Base-by-base conservation (phyloP, 163 green algal species). In the Coccomyxa subellipsoidea region DNA sequence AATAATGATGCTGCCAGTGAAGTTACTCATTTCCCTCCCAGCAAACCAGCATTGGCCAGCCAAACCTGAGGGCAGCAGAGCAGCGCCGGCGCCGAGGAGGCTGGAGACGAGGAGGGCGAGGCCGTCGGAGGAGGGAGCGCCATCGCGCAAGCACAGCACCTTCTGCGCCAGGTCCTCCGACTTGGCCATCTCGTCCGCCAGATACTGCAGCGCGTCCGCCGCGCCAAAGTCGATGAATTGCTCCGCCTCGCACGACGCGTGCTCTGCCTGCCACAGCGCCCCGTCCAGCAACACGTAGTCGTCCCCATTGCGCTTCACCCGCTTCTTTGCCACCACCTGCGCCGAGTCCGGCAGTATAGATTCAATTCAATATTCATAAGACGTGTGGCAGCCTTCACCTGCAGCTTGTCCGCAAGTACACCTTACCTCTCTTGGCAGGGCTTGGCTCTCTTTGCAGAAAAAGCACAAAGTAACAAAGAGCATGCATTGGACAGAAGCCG, bases 241-340 rank as follows among this genome's bases (percentile, higher is more conserved):
- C 47, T 59, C 47, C 15, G 47, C 47, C 23, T 59, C 47, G 47
- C 47, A 59, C 47, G 47, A 18, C 5, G 47, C 47, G 47, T 59
- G 47, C 4, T 59, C 47, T 18, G 23, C 15, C 47, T 59, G 47
- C 47, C 47, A 59, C 47, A 59, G 47, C 47, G 47, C 47, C 15
- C 15, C 47, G 4, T 59, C 47, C 47, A 59, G 47, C 47, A 18
- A 12, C 4, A 18, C 47, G 47, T 59, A 59, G 15, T 12, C 47
- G 4, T 59, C 47, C 15, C 23, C 47, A 27, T 59, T 59, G 47
- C 72, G 72, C 72, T 78, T 38, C 72, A 78, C 72, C 35, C 72
- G 72, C 72, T 37, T 35, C 72, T 78, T 78, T 7, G 72, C 72
- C 35, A 78, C n/a, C 72, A 78, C 72, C 72, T 78, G 71, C 2